These are phyloP conservation scores for Eutypa lata DNA, from an alignment of 2,329 filamentous ascomycete genomes.

Conservation along the genomic window DNA sequence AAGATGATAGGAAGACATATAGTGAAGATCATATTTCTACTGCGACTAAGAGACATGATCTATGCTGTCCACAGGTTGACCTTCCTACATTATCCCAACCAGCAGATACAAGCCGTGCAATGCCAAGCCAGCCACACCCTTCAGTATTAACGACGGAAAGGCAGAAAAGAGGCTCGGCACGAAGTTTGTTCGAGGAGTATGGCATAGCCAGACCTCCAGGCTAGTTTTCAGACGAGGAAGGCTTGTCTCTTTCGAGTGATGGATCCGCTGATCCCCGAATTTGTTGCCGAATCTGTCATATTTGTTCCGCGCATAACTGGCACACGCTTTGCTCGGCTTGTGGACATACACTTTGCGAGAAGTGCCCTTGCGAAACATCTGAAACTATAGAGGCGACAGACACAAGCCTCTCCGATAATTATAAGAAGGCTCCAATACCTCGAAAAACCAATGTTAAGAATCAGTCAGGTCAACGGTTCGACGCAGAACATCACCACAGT, in stretches of 20 bases:
- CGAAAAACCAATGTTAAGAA: not conserved
- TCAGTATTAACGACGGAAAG: conserved; percentile 26
- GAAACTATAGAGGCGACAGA: conserved; percentile 17
- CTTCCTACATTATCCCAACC: too few species aligned
- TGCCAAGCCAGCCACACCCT: not conserved
- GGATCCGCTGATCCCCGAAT: conserved; percentile 27
- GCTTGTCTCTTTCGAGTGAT: conserved; percentile 26
- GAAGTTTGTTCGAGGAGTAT: conserved; percentile 45
- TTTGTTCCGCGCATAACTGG: conserved; percentile 42
- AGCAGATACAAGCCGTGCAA: not conserved
- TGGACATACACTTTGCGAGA: conserved; percentile 48
- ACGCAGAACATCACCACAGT: not conserved
- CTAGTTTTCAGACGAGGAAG: conserved; percentile 43
- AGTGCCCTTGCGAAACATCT: conserved; percentile 39
- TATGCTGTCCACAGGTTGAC: too few species aligned
- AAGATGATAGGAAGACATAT: conserved; percentile 19
- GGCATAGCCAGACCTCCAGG: conserved; percentile 43
- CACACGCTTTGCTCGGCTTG: conserved; percentile 43
- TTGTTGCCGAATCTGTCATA: conserved; percentile 43
- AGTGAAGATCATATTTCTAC: conserved; percentile 19
- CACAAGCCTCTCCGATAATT: conserved; percentile 16
- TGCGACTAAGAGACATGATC: conserved; percentile 1
- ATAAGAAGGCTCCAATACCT: not conserved
- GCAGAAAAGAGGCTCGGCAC: conserved; percentile 38
- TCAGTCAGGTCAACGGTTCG: not conserved